These are phyloP conservation scores for Penicillium glabrum DNA, from an alignment of 2,329 filamentous ascomycete species.

Conservation along the genomic window DNA sequence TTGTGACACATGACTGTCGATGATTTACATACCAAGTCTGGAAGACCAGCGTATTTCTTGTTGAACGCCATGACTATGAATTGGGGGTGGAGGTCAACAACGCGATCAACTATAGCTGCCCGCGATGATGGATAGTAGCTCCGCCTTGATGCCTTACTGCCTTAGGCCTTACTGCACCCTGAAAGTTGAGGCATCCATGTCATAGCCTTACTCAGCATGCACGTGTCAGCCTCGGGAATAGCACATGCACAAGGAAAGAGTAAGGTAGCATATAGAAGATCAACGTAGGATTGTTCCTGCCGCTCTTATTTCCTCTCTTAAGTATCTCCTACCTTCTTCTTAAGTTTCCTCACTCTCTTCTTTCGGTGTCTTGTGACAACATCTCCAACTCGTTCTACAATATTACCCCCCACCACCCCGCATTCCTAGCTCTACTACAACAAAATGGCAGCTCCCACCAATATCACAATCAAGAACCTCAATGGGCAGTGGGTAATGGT, in stretches of 20 bases:
- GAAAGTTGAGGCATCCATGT: background rate
- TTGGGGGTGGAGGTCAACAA: constrained; percentile 12
- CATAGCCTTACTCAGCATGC: constrained; percentile 12
- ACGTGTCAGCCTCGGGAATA: constrained; percentile 19
- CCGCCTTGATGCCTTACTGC: background rate
- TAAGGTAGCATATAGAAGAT: constrained; percentile 15
- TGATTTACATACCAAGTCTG: constrained; percentile 64
- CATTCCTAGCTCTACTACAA: constrained; percentile 13
- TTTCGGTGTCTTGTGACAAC: background rate
- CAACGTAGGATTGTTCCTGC: background rate
- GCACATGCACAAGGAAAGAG: constrained; percentile 22
- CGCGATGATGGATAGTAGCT: background rate
- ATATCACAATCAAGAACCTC: constrained; percentile 67
- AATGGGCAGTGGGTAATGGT: constrained; percentile 71
- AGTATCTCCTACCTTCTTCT: background rate
- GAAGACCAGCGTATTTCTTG: constrained; percentile 78
- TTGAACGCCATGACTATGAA: constrained; percentile 64
- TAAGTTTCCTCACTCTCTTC: background rate
- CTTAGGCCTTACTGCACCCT: background rate
- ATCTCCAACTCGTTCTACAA: background rate
- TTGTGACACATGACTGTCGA: background rate
- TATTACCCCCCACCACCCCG: constrained; percentile 19
- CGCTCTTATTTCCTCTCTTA: background rate
- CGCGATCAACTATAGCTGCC: constrained; percentile 8
- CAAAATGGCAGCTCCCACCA: constrained; percentile 70